These are phyloP conservation scores for Rosellinia necatrix DNA, from an alignment of 2,329 filamentous ascomycete species.

Conservation along the genomic window DNA sequence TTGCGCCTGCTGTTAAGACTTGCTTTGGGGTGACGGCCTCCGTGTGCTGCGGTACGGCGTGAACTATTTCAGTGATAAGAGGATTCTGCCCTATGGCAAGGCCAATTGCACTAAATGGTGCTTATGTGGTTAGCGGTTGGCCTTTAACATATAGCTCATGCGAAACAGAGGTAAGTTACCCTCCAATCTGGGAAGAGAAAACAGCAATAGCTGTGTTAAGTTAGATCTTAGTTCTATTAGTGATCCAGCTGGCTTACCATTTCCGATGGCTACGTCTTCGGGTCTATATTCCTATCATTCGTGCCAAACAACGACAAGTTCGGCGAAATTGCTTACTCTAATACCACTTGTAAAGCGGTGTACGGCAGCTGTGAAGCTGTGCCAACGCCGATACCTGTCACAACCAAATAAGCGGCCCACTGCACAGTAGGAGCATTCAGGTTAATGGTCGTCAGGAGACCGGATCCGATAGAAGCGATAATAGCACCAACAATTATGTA, in stretches of 20 bases:
- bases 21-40: not conserved
- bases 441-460: conserved; percentile 17
- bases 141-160: no score
- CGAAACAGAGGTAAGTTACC: conserved; percentile 14
- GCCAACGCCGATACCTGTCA: conserved; percentile 22
- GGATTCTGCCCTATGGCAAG: conserved; percentile 24
- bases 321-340: conserved; percentile 16
- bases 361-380: conserved; percentile 22
- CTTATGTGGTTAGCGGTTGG: not conserved
- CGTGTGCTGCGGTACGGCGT: conserved; percentile 11
- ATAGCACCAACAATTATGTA: conserved; percentile 23
- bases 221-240: not conserved
- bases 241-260: not conserved
- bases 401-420: conserved; percentile 21
- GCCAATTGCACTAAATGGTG: not conserved
- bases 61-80: conserved; percentile 5
- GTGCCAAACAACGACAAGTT: not conserved
- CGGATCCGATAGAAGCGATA: conserved; percentile 9
- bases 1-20: not conserved
- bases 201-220: conserved; percentile 17
- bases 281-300: not conserved
- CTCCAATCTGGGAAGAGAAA: conserved; percentile 21
- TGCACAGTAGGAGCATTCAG: not conserved
- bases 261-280: not conserved
- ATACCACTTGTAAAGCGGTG: conserved; percentile 18